phyloP scores from a whole-genome alignment of 1,139 yeast genomes.

The Scheffersomyces lignicola region DNA sequence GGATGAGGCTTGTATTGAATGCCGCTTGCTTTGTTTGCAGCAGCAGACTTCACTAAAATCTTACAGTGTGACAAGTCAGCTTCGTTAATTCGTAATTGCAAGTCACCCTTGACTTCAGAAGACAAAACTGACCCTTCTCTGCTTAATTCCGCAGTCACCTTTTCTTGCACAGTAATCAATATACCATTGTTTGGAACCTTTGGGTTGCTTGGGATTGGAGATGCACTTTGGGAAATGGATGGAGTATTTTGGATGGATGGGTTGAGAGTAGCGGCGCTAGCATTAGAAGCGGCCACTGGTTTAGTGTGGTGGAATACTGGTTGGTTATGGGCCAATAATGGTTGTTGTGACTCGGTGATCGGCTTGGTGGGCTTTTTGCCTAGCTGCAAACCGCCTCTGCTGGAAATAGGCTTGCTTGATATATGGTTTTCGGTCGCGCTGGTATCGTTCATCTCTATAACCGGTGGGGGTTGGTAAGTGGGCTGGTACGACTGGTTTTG shows the following conservation, averaged over 20 bases:
- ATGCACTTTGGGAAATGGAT: conserved; percentile 19
- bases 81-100: conserved; percentile 83
- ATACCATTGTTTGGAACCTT: conserved; percentile 70
- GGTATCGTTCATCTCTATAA: conserved; percentile 19
- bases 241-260: conserved; percentile 19
- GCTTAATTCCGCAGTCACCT: conserved; percentile 70
- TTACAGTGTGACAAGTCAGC: conserved; percentile 65
- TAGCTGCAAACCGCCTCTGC: conserved; percentile 78
- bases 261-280: too few species aligned
- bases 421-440: conserved; percentile 12
- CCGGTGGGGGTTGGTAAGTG: conserved; percentile 35
- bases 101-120: conserved; percentile 86
- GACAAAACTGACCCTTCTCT: conserved; percentile 80
- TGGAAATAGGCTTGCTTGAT: conserved; percentile 31
- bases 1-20: conserved; percentile 93
- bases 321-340: conserved; percentile 37
- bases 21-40: conserved; percentile 46
- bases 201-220: conserved; percentile 28
- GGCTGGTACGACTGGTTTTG: conserved; percentile 31
- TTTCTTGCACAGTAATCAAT: conserved; percentile 74
- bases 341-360: conserved; percentile 38
- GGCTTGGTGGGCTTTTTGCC: conserved; percentile 56
- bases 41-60: conserved; percentile 55
- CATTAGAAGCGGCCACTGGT: conserved; percentile 9
- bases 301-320: conserved; percentile 21